Percentiles rank a stretch among this genome's conserved stretches.
Evolutionary conservation across 2,329 filamentous ascomycete genomes (phyloP).

Genomic region (Sodiomyces alkalinus): DNA sequence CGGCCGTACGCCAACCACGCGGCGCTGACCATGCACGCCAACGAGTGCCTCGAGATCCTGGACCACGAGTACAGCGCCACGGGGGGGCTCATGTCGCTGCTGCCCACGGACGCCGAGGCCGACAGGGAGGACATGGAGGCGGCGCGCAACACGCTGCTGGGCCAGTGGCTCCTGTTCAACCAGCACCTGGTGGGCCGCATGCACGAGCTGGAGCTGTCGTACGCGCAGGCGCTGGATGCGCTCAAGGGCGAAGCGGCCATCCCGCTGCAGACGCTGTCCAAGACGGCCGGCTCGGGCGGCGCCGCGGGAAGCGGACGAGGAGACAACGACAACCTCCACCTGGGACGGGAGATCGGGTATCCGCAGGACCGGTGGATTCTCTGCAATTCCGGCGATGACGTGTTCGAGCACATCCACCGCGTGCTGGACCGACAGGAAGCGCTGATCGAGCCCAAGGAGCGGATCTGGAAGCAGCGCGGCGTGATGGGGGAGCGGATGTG

Average conservation of each 20-base stretch:
- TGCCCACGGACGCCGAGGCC: slow-evolving; percentile 26
- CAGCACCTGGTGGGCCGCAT: slow-evolving; percentile 37
- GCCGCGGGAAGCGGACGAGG: background rate
- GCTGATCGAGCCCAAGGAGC: slow-evolving; percentile 18
- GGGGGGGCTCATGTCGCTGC: slow-evolving; percentile 38
- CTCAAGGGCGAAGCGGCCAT: slow-evolving; percentile 33
- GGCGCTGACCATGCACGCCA: slow-evolving; percentile 39
- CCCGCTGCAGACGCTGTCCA: slow-evolving; percentile 35
- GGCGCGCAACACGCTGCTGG: slow-evolving; percentile 36
- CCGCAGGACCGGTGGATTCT: slow-evolving; percentile 42
- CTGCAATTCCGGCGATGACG: slow-evolving; percentile 36
- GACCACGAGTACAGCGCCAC: slow-evolving; percentile 42
- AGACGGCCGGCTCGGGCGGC: slow-evolving; percentile 24
- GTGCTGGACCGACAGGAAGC: slow-evolving; percentile 31
- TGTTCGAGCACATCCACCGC: slow-evolving; percentile 29
- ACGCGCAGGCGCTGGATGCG: slow-evolving; percentile 33
- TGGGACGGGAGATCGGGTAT: slow-evolving; percentile 34
- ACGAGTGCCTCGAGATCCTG: slow-evolving; percentile 41
- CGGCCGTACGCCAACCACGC: slow-evolving; percentile 30
- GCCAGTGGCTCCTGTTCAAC: slow-evolving; percentile 39
- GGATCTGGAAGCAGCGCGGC: slow-evolving; percentile 19
- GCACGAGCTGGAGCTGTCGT: slow-evolving; percentile 40
- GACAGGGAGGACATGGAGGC: slow-evolving; percentile 20
- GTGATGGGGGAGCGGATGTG: slow-evolving; percentile 25
- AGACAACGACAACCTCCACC: too few relatives aligned